These are phyloP conservation scores for Pseudozyma hubeiensis DNA, from an alignment of 1,284 basidiomycete species.

Conservation along the genomic window DNA sequence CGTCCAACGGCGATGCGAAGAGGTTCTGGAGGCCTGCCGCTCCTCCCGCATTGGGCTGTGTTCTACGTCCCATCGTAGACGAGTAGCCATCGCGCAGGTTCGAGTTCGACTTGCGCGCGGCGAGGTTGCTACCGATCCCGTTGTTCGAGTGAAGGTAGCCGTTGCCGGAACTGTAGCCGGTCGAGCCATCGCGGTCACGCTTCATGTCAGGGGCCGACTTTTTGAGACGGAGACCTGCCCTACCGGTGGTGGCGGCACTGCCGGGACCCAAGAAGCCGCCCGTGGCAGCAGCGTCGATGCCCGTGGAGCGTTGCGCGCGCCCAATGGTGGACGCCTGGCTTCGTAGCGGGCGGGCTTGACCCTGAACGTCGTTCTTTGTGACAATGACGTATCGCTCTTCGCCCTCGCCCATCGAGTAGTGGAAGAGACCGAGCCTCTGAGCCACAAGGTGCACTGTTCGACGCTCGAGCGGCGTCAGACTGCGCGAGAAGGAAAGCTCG, in stretches of 20 bases:
- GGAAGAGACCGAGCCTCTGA: conserved; percentile 92
- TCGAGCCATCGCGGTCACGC: conserved; percentile 33
- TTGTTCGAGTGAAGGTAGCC: conserved; percentile 21
- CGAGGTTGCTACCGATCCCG: conserved; percentile 12
- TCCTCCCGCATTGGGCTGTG: conserved; percentile 46
- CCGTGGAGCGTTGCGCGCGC: conserved; percentile 40
- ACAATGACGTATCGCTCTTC: conserved; percentile 94
- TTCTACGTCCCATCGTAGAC: conserved; percentile 68
- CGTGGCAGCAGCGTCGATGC: conserved; percentile 16
- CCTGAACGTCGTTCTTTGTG: conserved; percentile 59
- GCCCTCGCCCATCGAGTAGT: conserved; percentile 91
- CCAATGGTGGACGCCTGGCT: conserved; percentile 60
- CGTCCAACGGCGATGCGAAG: conserved; percentile 62
- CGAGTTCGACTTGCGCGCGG: conserved; percentile 50
- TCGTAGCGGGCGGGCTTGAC: conserved; percentile 46
- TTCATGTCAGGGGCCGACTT: conserved; percentile 68
- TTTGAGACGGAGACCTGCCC: conserved; percentile 57
- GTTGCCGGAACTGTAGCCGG: conserved; percentile 13
- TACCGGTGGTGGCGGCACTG: conserved; percentile 53
- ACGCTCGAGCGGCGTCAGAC: conserved; percentile 84
- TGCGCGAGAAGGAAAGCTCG: conserved; percentile 92
- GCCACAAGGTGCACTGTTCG: conserved; percentile 95
- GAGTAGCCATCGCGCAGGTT: conserved; percentile 60
- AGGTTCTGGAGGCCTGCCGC: conserved; percentile 56
- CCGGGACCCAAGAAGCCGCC: conserved; percentile 49